These are phyloP conservation scores for Dillenia turbinata DNA, from an alignment of 164 flowering plant species.

Conservation along the genomic window DNA sequence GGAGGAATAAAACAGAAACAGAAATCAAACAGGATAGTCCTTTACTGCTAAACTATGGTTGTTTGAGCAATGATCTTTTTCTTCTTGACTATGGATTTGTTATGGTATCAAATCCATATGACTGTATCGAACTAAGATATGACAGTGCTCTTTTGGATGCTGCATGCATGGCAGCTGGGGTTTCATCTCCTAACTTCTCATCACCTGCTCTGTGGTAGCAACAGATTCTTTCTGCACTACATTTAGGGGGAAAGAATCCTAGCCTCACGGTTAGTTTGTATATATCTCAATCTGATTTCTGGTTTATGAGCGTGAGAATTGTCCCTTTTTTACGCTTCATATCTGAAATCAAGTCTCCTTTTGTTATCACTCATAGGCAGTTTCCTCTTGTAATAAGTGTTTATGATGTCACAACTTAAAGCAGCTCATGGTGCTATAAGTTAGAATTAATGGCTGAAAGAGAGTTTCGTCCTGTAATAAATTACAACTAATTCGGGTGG, in stretches of 20 bases:
- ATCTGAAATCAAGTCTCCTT: too few relatives aligned
- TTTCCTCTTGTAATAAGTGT: too few relatives aligned
- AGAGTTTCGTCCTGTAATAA: too few relatives aligned
- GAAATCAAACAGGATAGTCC: constrained; percentile 35
- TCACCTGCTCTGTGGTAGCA: constrained; percentile 83
- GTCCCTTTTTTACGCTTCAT: background rate
- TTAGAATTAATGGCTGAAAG: too few relatives aligned
- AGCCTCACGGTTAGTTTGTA: constrained; percentile 56
- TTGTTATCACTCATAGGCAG: too few relatives aligned
- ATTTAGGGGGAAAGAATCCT: constrained; percentile 58
- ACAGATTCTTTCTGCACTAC: constrained; percentile 51
- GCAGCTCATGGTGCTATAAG: too few relatives aligned
- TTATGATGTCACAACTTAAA: too few relatives aligned
- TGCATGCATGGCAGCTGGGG: constrained; percentile 88
- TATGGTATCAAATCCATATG: constrained; percentile 70
- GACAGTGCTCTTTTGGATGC: constrained; percentile 85
- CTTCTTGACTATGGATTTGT: constrained; percentile 94
- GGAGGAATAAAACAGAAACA: too few relatives aligned
- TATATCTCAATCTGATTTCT: background rate
- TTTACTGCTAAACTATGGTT: constrained; percentile 48
- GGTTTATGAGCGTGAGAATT: background rate
- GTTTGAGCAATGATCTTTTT: constrained; percentile 52
- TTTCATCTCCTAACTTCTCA: constrained; percentile 66
- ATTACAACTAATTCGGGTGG: too few relatives aligned
- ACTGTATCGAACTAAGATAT: constrained; percentile 79